Conservation (phyloP, 2,329 filamentous ascomycete genomes). For the Calonectria pteridis region DNA sequence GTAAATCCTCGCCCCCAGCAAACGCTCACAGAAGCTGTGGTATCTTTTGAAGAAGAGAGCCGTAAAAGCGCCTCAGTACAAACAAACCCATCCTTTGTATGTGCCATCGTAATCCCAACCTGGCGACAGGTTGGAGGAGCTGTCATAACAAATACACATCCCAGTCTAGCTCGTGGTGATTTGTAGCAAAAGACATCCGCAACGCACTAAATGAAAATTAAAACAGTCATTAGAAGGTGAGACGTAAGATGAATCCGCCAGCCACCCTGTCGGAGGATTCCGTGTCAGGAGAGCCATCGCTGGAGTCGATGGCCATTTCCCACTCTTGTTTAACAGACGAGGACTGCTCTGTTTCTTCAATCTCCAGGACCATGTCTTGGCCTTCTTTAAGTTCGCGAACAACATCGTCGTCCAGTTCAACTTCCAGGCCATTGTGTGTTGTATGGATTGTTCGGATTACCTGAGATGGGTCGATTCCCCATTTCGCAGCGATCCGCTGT, state of each 20-base stretch:
- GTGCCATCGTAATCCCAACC: conserved; percentile 42
- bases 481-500: conserved; percentile 80
- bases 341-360: conserved; percentile 58
- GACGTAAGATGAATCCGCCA: conserved; percentile 59
- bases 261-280: conserved; percentile 31
- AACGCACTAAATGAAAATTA: background rate
- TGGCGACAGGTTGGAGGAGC: conserved; percentile 40
- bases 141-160: conserved; percentile 39
- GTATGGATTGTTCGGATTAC: conserved; percentile 80
- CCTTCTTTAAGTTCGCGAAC: conserved; percentile 87
- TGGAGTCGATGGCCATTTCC: conserved; percentile 70
- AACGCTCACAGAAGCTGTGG: conserved; percentile 38
- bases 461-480: conserved; percentile 79
- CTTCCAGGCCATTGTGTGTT: conserved; percentile 80
- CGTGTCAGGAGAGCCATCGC: conserved; percentile 45
- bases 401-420: conserved; percentile 92
- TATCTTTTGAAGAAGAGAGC: conserved; percentile 44
- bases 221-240: conserved; percentile 56
- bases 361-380: conserved; percentile 88
- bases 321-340: conserved; percentile 65
- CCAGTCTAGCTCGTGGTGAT: conserved; percentile 40
- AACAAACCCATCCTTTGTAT: conserved; percentile 38
- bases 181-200: conserved; percentile 22
- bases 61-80: conserved; percentile 41
- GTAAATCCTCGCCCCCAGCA: conserved; percentile 21